phyloP scores from a whole-genome alignment of 2,329 filamentous ascomycete genomes.

The Trichoderma atroviride region DNA sequence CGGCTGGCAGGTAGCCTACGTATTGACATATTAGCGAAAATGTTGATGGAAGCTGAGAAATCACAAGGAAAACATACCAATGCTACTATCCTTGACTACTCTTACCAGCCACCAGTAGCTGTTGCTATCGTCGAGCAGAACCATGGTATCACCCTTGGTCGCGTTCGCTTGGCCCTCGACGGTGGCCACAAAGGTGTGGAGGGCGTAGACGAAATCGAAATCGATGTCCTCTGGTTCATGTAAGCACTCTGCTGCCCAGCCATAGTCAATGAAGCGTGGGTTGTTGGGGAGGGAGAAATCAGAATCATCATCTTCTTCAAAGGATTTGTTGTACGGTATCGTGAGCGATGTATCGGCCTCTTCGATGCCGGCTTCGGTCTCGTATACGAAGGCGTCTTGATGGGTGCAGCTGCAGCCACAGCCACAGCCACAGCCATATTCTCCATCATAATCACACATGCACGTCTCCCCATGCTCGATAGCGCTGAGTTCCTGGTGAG shows the following conservation, averaged over 20 bases:
- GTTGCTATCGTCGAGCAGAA: conserved; percentile 95
- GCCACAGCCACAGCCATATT: conserved; percentile 27
- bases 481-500: not conserved
- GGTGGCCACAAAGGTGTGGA: conserved; percentile 96
- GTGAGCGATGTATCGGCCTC: conserved; percentile 40
- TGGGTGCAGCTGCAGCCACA: conserved; percentile 29
- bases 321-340: conserved; percentile 50
- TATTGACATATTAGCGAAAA: not conserved
- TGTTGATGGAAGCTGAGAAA: not conserved
- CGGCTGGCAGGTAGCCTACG: conserved; percentile 88
- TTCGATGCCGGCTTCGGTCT: conserved; percentile 33
- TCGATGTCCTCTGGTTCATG: conserved; percentile 96
- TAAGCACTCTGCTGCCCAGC: conserved; percentile 84
- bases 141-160: conserved; percentile 98
- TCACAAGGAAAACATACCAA: conserved; percentile 54
- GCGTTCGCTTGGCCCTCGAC: conserved; percentile 98
- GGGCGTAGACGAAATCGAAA: conserved; percentile 98
- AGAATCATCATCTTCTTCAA: conserved; percentile 63
- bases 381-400: conserved; percentile 22
- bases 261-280: conserved; percentile 67
- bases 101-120: conserved; percentile 99
- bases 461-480: not conserved
- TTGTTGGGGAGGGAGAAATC: conserved; percentile 60
- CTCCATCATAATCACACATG: not conserved
- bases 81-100: conserved; percentile 96